Conservation (phyloP, 2,329 filamentous ascomycete species). For the Arthrobotrys pseudoclavata region DNA sequence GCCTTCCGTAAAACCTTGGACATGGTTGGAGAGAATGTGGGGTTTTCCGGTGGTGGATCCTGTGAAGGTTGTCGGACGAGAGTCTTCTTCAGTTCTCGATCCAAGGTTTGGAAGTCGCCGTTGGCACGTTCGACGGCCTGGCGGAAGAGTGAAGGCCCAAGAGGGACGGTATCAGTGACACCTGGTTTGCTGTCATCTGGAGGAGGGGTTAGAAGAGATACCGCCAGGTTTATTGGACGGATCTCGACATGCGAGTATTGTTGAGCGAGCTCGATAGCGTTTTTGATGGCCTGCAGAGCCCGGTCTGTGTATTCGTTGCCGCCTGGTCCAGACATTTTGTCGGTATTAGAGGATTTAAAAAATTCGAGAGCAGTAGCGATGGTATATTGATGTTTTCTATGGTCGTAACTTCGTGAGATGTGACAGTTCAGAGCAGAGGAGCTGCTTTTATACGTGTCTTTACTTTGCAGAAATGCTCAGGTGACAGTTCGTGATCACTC, state of each 20-base stretch:
- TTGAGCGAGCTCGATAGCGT: conserved; percentile 87
- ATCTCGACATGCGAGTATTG: conserved; percentile 94
- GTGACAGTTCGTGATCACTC: conserved; percentile 43
- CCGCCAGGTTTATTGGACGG: conserved; percentile 88
- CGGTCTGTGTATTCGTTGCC: conserved; percentile 80
- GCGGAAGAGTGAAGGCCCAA: conserved; percentile 81
- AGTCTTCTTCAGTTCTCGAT: conserved; percentile 89
- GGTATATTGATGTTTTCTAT: conserved; percentile 7
- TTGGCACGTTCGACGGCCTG: conserved; percentile 95
- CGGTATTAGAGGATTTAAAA: conserved; percentile 37
- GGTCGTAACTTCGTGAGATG: conserved; percentile 50
- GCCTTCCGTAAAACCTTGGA: conserved; percentile 85
- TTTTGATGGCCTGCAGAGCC: conserved; percentile 88
- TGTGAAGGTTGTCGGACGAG: conserved; percentile 93
- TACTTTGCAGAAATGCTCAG: conserved; percentile 49
- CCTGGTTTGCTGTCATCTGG: conserved; percentile 67
- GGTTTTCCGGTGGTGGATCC: conserved; percentile 90
- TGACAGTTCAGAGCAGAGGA: conserved; percentile 17
- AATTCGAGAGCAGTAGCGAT: neutral
- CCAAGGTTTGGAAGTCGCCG: conserved; percentile 89
- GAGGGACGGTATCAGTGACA: conserved; percentile 52
- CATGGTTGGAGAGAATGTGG: conserved; percentile 85
- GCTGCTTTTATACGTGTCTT: conserved; percentile 30
- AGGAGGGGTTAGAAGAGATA: conserved; percentile 80
- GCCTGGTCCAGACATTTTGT: conserved; percentile 60